Conservation (phyloP, 2,329 filamentous ascomycete genomes). For the Fusarium nisikadoi region DNA sequence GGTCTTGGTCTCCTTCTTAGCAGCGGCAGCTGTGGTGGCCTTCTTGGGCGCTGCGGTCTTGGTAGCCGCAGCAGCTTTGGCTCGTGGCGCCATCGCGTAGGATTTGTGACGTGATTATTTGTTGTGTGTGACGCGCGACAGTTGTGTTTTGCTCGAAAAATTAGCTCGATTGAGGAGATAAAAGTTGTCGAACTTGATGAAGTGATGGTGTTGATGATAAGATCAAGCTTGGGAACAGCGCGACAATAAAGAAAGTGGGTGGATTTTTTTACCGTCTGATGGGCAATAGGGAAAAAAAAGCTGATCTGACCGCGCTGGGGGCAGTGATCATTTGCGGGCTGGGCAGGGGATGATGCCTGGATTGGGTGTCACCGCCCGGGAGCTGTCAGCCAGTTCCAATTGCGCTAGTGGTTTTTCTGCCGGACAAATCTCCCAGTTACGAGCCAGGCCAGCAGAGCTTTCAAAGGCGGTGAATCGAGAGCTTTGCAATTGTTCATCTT, state of each 20-base stretch:
- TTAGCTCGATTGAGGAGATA: not conserved
- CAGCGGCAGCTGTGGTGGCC: conserved; percentile 33
- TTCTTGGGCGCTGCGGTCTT: conserved; percentile 45
- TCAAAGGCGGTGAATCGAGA: conserved; percentile 24
- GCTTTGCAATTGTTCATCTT: conserved; percentile 1
- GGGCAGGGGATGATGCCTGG: conserved; percentile 24
- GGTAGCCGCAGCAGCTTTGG: conserved; percentile 41
- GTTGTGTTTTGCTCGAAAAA: not conserved
- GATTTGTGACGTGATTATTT: conserved; percentile 10
- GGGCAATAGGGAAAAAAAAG: not conserved
- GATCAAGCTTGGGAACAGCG: conserved; percentile 14
- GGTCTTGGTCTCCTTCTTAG: conserved; percentile 42
- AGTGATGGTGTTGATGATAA: conserved; percentile 29
- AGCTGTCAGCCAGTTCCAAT: conserved; percentile 12
- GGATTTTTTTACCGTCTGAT: conserved; percentile 21
- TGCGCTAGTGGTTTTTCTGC: conserved; percentile 3
- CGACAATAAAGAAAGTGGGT: conserved; percentile 13
- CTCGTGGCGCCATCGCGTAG: conserved; percentile 48
- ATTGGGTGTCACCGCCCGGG: conserved; percentile 22
- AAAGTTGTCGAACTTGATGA: not conserved
- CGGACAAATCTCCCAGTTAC: not conserved
- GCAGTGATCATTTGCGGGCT: conserved; percentile 33
- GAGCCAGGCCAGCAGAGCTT: not conserved
- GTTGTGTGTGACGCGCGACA: conserved; percentile 12
- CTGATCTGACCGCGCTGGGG: conserved; percentile 37